A percentile compares a stretch with the other conserved stretches of the same genome.
Evolutionary conservation across 1,139 yeast species (phyloP).

Genomic region (Protomyces macrosporus): DNA sequence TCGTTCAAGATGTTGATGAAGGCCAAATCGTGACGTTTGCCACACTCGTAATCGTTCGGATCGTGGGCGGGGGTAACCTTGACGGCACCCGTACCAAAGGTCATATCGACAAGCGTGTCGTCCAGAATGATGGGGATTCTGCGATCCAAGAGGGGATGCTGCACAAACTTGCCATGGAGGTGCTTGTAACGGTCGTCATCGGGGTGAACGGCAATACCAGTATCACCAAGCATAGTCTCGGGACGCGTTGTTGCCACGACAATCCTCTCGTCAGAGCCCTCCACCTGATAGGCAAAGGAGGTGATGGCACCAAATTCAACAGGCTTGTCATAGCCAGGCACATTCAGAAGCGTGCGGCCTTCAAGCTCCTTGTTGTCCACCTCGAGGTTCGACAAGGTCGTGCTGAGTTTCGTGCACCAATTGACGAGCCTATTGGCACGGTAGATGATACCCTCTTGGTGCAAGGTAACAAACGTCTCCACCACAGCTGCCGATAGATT

Average conservation of each 20-base stretch:
- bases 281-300: constrained; percentile 85
- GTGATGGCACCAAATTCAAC: constrained; percentile 95
- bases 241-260: constrained; percentile 98
- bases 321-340: constrained; percentile 79
- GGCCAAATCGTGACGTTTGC: constrained; percentile 87
- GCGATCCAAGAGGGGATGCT: constrained; percentile 86
- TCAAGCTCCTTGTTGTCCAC: constrained; percentile 86
- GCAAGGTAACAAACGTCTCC: constrained; percentile 85
- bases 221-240: constrained; percentile 95
- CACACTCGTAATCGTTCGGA: constrained; percentile 91
- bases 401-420: constrained; percentile 93
- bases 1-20: constrained; percentile 86
- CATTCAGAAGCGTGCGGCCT: constrained; percentile 72
- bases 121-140: constrained; percentile 84
- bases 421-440: constrained; percentile 90
- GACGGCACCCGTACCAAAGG: constrained; percentile 99
- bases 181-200: constrained; percentile 87
- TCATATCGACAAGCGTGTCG: constrained; percentile 95
- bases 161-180: constrained; percentile 84
- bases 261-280: constrained; percentile 77
- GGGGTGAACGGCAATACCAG: constrained; percentile 96
- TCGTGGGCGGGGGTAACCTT: constrained; percentile 98
- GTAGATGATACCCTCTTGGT: constrained; percentile 92
- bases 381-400: constrained; percentile 92
- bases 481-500: constrained; percentile 71